These are phyloP conservation scores for Ceratobasidium sp. DNA, from an alignment of 1,284 basidiomycete genomes.

Conservation along the genomic window DNA sequence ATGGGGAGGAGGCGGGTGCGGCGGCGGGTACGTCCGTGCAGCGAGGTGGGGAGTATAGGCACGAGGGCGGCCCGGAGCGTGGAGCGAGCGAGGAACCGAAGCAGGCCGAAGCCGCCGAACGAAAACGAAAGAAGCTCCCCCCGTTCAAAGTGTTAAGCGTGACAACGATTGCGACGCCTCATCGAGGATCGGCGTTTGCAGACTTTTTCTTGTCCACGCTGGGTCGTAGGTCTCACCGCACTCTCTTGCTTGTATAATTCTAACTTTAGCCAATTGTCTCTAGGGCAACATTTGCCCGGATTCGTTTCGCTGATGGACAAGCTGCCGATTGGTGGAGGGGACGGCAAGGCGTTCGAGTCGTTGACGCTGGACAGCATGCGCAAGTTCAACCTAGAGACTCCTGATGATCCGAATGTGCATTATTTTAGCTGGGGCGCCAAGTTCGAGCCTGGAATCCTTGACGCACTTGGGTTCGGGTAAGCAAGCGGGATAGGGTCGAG, in stretches of 20 bases:
- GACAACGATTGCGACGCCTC: slow-evolving; percentile 94
- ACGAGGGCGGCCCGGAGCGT: slow-evolving; percentile 23
- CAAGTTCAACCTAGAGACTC: slow-evolving; percentile 85
- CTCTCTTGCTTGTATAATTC: slow-evolving; percentile 1
- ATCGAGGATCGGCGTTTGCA: slow-evolving; percentile 92
- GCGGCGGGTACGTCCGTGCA: slow-evolving; percentile 8
- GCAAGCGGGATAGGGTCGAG: neutral
- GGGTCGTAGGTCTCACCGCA: slow-evolving; percentile 62
- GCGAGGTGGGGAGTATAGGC: slow-evolving; percentile 28
- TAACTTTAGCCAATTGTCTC: slow-evolving; percentile 53
- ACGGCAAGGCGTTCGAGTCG: slow-evolving; percentile 90
- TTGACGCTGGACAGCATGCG: slow-evolving; percentile 89
- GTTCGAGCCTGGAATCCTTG: slow-evolving; percentile 87
- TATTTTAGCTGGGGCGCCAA: slow-evolving; percentile 95
- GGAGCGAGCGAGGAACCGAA: slow-evolving; percentile 52
- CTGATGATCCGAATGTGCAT: slow-evolving; percentile 77
- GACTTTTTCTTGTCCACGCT: slow-evolving; percentile 89
- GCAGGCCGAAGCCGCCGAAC: slow-evolving; percentile 54
- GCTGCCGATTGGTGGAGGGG: slow-evolving; percentile 86
- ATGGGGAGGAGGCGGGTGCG: slow-evolving; percentile 59
- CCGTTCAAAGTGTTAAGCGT: slow-evolving; percentile 75
- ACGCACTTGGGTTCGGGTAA: slow-evolving; percentile 68
- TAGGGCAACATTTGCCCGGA: slow-evolving; percentile 56
- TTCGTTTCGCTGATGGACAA: slow-evolving; percentile 70
- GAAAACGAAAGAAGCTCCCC: slow-evolving; percentile 44